Evolutionary conservation across 805 yeast species (phyloP).

Genomic region (Lipomyces sp.): DNA sequence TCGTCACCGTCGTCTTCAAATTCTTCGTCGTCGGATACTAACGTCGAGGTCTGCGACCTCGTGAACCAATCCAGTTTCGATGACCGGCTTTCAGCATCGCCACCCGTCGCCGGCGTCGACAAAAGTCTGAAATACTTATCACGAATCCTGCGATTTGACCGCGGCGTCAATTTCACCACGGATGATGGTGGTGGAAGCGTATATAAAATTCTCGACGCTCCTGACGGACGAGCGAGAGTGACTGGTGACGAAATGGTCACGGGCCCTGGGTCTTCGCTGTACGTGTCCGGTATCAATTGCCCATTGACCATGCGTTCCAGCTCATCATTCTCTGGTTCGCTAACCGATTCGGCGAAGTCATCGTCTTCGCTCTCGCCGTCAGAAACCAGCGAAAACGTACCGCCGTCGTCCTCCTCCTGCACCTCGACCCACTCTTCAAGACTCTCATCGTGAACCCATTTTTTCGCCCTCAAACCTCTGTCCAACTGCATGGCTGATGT

Average conservation of each 20-base stretch:
- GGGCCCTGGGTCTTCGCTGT: no score
- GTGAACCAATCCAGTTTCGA: not conserved
- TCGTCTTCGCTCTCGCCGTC: not conserved
- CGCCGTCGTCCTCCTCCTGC: not conserved
- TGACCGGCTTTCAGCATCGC: not conserved
- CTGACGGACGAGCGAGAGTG: not conserved
- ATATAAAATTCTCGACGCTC: not conserved
- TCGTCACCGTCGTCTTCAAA: not conserved
- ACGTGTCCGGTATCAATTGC: not conserved
- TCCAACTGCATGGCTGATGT: constrained; percentile 20
- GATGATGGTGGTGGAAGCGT: constrained; percentile 20
- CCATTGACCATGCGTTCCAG: constrained; percentile 9
- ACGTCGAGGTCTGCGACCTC: not conserved
- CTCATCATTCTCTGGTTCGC: not conserved
- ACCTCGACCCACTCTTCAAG: constrained; percentile 32
- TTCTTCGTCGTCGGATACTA: constrained; percentile 3
- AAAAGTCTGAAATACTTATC: constrained; percentile 23
- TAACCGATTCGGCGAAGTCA: not conserved
- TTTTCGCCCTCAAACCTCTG: constrained; percentile 10
- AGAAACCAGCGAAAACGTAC: not conserved
- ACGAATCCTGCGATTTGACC: constrained; percentile 17
- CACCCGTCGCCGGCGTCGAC: constrained; percentile 24
- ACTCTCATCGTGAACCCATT: constrained; percentile 28
- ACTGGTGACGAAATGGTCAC: not conserved
- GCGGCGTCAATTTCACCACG: constrained; percentile 20